Conservation (phyloP, 2,329 filamentous ascomycete species). For the Leptographium lundbergii region DNA sequence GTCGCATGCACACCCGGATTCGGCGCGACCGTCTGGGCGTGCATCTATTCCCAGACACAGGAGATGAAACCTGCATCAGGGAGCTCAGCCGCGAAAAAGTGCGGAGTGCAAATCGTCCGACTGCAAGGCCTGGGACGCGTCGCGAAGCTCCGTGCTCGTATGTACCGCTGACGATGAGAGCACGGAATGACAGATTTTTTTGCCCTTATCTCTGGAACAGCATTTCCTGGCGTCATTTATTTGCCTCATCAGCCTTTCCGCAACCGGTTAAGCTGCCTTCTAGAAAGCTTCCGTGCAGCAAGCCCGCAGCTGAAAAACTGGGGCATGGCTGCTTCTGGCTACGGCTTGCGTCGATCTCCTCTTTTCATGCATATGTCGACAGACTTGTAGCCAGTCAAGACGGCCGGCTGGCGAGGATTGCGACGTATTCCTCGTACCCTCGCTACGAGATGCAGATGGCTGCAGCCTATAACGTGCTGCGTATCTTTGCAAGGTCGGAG, state of each 20-base stretch:
- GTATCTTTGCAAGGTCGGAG: background rate
- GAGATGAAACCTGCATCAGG: background rate
- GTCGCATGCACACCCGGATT: background rate
- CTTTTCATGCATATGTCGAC: background rate
- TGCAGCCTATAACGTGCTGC: background rate
- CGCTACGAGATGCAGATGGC: background rate
- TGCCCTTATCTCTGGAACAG: background rate
- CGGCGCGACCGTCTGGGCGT: background rate
- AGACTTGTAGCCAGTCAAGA: background rate
- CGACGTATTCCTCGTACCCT: background rate
- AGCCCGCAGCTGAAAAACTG: background rate
- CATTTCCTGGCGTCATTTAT: slow-evolving; percentile 1
- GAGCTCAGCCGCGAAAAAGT: background rate
- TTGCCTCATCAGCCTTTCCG: background rate
- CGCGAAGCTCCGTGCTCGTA: background rate
- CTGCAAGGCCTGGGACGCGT: background rate
- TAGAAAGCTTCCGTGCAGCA: slow-evolving; percentile 9
- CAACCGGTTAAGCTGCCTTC: slow-evolving; percentile 2
- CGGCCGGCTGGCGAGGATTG: background rate
- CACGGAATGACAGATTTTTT: background rate
- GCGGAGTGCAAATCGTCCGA: background rate
- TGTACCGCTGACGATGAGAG: background rate
- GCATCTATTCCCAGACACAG: background rate
- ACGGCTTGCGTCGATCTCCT: background rate
- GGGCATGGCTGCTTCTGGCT: background rate